Evolutionary conservation across 768 basidiomycete species (phyloP), one percentile per base, ranked within the genome.

Genomic region (Russula emetica): DNA sequence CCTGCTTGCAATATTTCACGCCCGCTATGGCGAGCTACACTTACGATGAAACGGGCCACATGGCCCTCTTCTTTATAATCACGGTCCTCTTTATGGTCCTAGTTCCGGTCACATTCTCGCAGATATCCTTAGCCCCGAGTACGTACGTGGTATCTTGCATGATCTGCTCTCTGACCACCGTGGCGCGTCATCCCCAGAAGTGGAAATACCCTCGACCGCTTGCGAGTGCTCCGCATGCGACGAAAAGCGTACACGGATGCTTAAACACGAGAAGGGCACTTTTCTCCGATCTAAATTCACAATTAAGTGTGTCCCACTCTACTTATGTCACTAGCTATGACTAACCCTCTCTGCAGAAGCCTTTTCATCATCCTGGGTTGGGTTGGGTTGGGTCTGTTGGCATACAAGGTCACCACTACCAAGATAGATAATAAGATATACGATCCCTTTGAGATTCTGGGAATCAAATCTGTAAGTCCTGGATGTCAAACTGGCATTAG

Each of bases 371-470:
- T 83, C 20, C 72, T 79, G 36, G 94, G 92, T 60, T 98, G 95
- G 95, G 75, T 79, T 10, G 59, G 84, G 1, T 84, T 94, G 62
- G 85, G 77, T 9, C 83, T 83, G 68, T 73, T 94, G 36, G 81
- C 78, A n/a, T 87, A 88, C 76, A 81, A 82, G 71, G 86, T 84
- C 40, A 79, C 83, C 9, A 79, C 77, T 56, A 76, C 82, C 63
- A 78, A 83, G 68, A 68, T 81, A 58, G 85, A 90, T 66, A 82
- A 77, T 76, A 86, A 84, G 69, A 72, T 95, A 14, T 99, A 98
- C 74, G 84, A 98, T 73, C 97, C 97, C 1, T 99, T 95, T 70
- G 88, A 94, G 68, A 96, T 98, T 70, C 80, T 99, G 28, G 94
- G 90, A 20, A 83, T 98, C 62, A 76, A 75, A 5, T 71, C 80